Evolutionary conservation across 306 rosid genomes (phyloP), one percentile per base, ranked within the genome.

Genomic region (Trifolium fragiferum): DNA sequence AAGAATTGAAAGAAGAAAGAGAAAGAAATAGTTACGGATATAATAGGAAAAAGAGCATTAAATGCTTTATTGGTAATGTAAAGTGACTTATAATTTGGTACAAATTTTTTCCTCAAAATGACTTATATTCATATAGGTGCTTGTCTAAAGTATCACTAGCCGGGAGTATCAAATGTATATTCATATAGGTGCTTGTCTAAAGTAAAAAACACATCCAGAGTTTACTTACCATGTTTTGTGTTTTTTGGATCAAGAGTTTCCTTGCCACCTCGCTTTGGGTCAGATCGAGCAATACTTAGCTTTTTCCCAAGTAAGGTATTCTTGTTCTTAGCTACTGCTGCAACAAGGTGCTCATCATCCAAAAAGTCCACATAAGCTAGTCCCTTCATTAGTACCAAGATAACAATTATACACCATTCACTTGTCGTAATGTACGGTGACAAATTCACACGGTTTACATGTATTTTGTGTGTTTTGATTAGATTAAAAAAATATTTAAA

Each of bases 281-380:
- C 76, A 38, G 97, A 92, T 47, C 90, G 86, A 60, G 90, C 89
- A 86, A 94, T 90, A 82, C 95, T 88, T 57, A 94, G 37, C 84
- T 74, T 92, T 87, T 87, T 94, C 79, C 96, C 97, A 20, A 83
- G 89, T 71, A 92, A 82, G 60, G 10, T 68, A 68, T 85, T 82
- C 80, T 47, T 90, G 76, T 82, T 92, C 84, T 91, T 94, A 53
- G 85, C 94, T 66, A 94, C 50, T n/a, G 96, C 99, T 62, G 91
- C 88, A 46, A 82, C 81, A 49, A 94, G 95, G 80, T 88, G 97
- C 61, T 81, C 86, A 68, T 88, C 90, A 68, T 89, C 93, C 50
- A 78, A 74, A 81, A 94, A 94, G 83, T 92, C 99, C 83, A 90
- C 95, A 16, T 92, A 94, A 5, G 97, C 97, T 74, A 94, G 90